Percentiles rank a stretch among this genome's conserved stretches.
Conservation (phyloP, 495 filamentous ascomycete species). For the Tuber borchii region DNA sequence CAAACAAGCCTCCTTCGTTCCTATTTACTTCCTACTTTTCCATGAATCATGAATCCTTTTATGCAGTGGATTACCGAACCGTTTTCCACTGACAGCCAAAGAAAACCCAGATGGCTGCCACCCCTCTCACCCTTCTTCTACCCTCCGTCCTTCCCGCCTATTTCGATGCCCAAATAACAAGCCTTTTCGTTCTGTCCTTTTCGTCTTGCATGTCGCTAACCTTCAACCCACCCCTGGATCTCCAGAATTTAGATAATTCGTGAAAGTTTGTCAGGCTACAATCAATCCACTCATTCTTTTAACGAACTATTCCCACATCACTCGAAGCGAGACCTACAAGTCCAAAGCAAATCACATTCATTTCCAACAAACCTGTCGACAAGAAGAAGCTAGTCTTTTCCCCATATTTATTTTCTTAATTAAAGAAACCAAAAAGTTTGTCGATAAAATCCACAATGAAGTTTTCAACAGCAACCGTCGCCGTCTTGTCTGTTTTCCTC, state of each 20-base stretch:
- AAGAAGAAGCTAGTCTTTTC: conserved; percentile 10
- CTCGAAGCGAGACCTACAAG: conserved; percentile 4
- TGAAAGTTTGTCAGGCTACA: background rate
- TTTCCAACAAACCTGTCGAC: conserved; percentile 13
- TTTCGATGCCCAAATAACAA: background rate
- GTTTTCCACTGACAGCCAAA: background rate
- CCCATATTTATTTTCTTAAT: background rate
- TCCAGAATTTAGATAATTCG: conserved; percentile 4
- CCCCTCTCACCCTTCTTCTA: background rate
- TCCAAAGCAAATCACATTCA: conserved; percentile 10
- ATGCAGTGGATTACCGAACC: background rate
- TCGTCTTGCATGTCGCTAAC: background rate
- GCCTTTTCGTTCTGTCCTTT: background rate
- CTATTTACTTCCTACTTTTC: background rate
- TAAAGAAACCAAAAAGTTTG: conserved; percentile 6
- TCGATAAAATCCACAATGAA: conserved; percentile 45
- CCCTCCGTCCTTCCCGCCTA: background rate
- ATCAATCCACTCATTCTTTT: conserved; percentile 8
- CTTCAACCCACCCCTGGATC: background rate
- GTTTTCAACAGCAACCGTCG: conserved; percentile 47
- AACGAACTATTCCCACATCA: conserved; percentile 20
- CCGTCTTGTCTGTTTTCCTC: conserved; percentile 45
- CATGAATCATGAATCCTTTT: conserved; percentile 8
- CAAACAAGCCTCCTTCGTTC: conserved; percentile 11
- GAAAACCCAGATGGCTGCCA: background rate